Percentiles rank a stretch among this genome's conserved stretches.
These are phyloP conservation scores for Geranium rotundifolium DNA, from an alignment of 345 rosid genomes.

Conservation along the genomic window DNA sequence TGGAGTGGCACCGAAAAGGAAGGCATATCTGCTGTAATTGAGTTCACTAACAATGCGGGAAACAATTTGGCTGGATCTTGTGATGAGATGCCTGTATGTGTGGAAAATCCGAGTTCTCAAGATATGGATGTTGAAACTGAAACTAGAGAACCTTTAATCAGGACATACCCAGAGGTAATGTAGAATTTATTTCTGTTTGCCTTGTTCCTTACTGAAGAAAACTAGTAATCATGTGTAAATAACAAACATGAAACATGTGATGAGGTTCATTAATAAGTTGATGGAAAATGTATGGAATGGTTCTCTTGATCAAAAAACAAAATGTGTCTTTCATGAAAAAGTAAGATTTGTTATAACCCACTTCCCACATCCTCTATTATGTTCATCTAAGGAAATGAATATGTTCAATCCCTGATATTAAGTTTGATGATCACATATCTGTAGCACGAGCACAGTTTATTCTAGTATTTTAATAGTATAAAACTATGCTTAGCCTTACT, in stretches of 20 bases:
- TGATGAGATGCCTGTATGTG: constrained; percentile 24
- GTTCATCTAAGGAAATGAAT: not conserved
- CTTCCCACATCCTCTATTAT: not conserved
- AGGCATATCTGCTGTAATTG: constrained; percentile 65
- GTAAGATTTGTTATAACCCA: not conserved
- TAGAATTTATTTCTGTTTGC: constrained; percentile 1
- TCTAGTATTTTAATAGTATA: not conserved
- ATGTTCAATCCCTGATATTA: not conserved
- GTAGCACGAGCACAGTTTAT: not conserved
- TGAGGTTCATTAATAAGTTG: not conserved
- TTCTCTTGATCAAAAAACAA: not conserved
- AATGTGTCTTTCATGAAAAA: not conserved
- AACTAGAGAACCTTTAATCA: constrained; percentile 35
- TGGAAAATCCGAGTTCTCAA: constrained; percentile 31
- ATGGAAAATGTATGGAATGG: not conserved
- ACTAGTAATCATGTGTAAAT: not conserved
- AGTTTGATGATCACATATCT: not conserved
- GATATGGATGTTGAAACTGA: constrained; percentile 52
- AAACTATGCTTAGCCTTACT: not conserved
- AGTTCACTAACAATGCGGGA: constrained; percentile 22
- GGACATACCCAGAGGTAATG: constrained; percentile 73
- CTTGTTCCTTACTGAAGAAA: not conserved
- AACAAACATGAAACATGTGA: not conserved
- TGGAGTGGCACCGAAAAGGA: constrained; percentile 71
- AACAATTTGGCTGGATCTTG: constrained; percentile 20